phyloP scores from a whole-genome alignment of 2,329 filamentous ascomycete species.

The Zelopaecilomyces penicillatus region DNA sequence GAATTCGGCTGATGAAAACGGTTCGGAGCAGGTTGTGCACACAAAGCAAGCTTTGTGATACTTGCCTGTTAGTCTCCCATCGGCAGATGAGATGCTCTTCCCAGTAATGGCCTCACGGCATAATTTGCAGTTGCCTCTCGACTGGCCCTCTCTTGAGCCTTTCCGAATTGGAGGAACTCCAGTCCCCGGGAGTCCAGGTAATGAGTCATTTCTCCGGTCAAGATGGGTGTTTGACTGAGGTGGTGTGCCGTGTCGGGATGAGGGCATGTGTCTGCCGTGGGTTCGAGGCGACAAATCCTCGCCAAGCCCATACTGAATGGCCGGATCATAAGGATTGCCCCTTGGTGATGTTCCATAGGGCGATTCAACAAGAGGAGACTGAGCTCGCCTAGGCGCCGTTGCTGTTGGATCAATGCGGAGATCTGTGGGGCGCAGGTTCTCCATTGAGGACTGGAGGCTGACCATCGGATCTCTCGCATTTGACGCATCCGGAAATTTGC shows the following conservation, averaged over 20 bases:
- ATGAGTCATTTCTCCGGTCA: slow-evolving; percentile 8
- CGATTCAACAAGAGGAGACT: slow-evolving; percentile 19
- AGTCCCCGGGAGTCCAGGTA: slow-evolving; percentile 2
- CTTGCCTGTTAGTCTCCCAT: slow-evolving; percentile 81
- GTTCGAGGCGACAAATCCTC: slow-evolving; percentile 8
- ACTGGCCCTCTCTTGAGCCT: slow-evolving; percentile 29
- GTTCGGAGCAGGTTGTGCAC: slow-evolving; percentile 71
- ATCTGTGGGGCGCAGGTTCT: slow-evolving; percentile 20
- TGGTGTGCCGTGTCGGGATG: slow-evolving; percentile 4
- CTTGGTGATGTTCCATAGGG: slow-evolving; percentile 19
- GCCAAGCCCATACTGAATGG: slow-evolving; percentile 14
- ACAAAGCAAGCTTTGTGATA: slow-evolving; percentile 96
- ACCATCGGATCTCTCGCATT: slow-evolving; percentile 47
- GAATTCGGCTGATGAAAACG: slow-evolving; percentile 82
- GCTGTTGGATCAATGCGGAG: slow-evolving; percentile 25
- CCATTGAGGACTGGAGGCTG: slow-evolving; percentile 46
- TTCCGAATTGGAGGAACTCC: slow-evolving; percentile 18
- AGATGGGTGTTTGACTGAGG: slow-evolving; percentile 2
- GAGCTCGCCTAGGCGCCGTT: slow-evolving; percentile 16
- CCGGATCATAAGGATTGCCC: slow-evolving; percentile 15
- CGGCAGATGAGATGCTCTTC: slow-evolving; percentile 89
- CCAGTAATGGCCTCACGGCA: slow-evolving; percentile 72
- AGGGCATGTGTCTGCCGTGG: slow-evolving; percentile 6
- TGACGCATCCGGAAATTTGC: slow-evolving; percentile 33
- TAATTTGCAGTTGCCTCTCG: slow-evolving; percentile 69